Evolutionary conservation across 257 asterid genomes (phyloP).

Genomic region (Gynochthodes officinalis): DNA sequence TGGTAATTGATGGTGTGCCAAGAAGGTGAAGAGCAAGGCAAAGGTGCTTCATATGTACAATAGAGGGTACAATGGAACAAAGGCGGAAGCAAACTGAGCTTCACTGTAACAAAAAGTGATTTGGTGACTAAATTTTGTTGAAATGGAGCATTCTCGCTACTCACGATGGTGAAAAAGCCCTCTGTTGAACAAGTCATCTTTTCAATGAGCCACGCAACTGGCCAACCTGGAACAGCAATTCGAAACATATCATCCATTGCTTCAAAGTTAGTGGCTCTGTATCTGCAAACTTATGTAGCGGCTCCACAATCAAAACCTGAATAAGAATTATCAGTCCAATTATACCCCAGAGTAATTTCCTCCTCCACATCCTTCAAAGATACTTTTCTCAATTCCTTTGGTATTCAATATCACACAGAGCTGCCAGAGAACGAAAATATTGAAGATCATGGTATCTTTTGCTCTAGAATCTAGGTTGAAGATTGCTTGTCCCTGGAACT

Average conservation of each 20-base stretch:
- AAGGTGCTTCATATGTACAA: too few relatives aligned
- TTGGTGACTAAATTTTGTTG: not conserved
- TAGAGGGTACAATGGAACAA: too few relatives aligned
- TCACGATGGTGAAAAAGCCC: slow-evolving; percentile 6
- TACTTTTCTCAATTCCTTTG: slow-evolving; percentile 46
- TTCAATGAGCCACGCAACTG: slow-evolving; percentile 21
- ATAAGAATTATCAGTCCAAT: slow-evolving; percentile 9
- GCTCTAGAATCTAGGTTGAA: slow-evolving; percentile 33
- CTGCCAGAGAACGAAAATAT: slow-evolving; percentile 64
- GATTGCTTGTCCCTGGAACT: slow-evolving; percentile 43
- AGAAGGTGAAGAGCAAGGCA: too few relatives aligned
- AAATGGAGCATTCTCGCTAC: not conserved
- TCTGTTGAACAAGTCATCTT: slow-evolving; percentile 9
- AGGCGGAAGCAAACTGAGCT: not conserved
- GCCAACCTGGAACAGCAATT: slow-evolving; percentile 25
- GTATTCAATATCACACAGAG: slow-evolving; percentile 50
- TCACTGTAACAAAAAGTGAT: not conserved
- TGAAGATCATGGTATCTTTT: slow-evolving; percentile 56
- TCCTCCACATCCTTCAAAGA: slow-evolving; percentile 36
- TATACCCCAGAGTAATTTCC: slow-evolving; percentile 21
- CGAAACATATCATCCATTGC: slow-evolving; percentile 30
- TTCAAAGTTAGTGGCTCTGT: slow-evolving; percentile 25
- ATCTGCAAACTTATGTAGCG: slow-evolving; percentile 22
- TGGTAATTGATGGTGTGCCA: too few relatives aligned
- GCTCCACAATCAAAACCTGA: slow-evolving; percentile 28